These are phyloP conservation scores for Sordariomycetes sp. DNA, from an alignment of 2,329 filamentous ascomycete species.

Conservation along the genomic window DNA sequence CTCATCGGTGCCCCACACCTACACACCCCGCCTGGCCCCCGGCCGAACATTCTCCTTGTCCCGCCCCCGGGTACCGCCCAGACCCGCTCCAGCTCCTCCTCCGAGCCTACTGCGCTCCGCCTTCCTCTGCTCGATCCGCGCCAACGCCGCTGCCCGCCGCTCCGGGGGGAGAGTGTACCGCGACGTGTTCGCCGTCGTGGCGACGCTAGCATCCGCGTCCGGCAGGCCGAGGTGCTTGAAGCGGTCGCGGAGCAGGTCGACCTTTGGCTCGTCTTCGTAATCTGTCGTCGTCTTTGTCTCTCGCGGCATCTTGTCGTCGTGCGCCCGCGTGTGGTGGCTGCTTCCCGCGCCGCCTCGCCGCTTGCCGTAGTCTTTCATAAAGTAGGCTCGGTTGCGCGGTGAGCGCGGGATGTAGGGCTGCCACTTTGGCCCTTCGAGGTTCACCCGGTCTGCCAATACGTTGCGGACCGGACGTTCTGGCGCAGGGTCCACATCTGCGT, in stretches of 20 bases:
- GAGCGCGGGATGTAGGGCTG: slow-evolving; percentile 27
- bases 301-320: neutral
- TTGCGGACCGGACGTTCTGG: neutral
- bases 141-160: slow-evolving; percentile 38
- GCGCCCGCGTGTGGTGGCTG: neutral
- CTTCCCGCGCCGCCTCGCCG: neutral
- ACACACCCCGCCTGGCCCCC: neutral
- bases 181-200: slow-evolving; percentile 22
- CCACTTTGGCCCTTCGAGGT: slow-evolving; percentile 21
- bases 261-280: slow-evolving; percentile 12
- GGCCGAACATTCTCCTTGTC: slow-evolving; percentile 40
- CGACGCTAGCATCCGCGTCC: slow-evolving; percentile 15
- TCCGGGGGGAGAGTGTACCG: slow-evolving; percentile 33
- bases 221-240: slow-evolving; percentile 30
- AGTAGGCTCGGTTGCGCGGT: slow-evolving; percentile 18
- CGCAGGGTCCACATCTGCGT: slow-evolving; percentile 3
- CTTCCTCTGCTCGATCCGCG: slow-evolving; percentile 38
- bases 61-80: slow-evolving; percentile 10
- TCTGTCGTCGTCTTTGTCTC: neutral
- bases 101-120: slow-evolving; percentile 32
- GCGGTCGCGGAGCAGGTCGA: slow-evolving; percentile 30
- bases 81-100: slow-evolving; percentile 14
- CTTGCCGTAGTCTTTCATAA: slow-evolving; percentile 1
- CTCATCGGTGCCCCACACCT: neutral
- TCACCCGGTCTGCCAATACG: slow-evolving; percentile 2